Evolutionary conservation across 441 rosid genomes (phyloP).

Genomic region (Melastoma candidum): DNA sequence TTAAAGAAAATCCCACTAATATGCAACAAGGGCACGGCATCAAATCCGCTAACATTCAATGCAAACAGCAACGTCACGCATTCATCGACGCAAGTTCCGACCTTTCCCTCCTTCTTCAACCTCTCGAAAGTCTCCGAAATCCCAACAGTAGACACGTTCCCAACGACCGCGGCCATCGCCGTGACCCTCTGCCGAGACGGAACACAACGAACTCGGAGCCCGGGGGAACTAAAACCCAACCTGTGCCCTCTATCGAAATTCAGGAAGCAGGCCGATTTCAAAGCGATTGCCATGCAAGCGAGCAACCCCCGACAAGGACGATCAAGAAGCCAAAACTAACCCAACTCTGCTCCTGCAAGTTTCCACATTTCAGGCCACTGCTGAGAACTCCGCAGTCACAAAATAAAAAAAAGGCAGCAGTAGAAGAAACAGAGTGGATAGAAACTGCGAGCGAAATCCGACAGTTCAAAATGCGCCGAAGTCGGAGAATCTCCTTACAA

Average conservation of each 20-base stretch:
- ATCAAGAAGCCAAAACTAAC: too few relatives aligned
- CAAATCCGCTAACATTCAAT: background rate
- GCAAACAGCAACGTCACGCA: background rate
- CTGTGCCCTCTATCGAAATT: slow-evolving; percentile 23
- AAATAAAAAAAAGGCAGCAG: too few relatives aligned
- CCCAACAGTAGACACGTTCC: slow-evolving; percentile 32
- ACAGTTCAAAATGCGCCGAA: too few relatives aligned
- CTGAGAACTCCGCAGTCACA: too few relatives aligned
- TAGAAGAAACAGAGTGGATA: too few relatives aligned
- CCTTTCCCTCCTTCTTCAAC: slow-evolving; percentile 64
- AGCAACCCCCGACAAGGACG: too few relatives aligned
- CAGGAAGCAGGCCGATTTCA: slow-evolving; percentile 24
- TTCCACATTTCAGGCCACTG: too few relatives aligned
- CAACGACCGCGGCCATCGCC: slow-evolving; percentile 46
- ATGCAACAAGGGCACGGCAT: background rate
- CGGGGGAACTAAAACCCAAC: slow-evolving; percentile 9
- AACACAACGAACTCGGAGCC: slow-evolving; percentile 21
- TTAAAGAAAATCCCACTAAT: too few relatives aligned
- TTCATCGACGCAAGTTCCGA: slow-evolving; percentile 14
- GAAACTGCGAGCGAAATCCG: too few relatives aligned
- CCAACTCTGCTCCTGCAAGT: too few relatives aligned
- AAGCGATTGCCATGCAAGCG: slow-evolving; percentile 29
- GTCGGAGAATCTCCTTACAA: too few relatives aligned
- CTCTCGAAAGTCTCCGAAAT: slow-evolving; percentile 61
- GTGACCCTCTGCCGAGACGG: slow-evolving; percentile 27